Evolutionary conservation across 2,329 filamentous ascomycete genomes (phyloP).

Genomic region (Pestalotiopsis sp.): DNA sequence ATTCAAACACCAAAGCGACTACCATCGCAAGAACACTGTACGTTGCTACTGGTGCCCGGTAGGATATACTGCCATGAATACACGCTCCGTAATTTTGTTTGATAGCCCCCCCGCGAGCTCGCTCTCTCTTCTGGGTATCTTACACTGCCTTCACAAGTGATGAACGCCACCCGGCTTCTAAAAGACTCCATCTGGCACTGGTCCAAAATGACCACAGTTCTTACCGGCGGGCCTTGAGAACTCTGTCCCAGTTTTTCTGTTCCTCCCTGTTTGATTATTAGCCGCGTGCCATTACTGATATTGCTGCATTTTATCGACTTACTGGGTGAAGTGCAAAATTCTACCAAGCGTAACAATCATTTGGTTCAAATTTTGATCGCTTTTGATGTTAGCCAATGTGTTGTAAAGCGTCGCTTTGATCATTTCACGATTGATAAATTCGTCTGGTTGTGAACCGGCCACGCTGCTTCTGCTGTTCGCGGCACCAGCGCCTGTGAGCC

Average conservation of each 20-base stretch:
- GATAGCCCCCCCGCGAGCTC: too few species aligned
- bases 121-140: background rate
- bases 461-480: conserved; percentile 41
- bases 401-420: too few species aligned
- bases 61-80: too few species aligned
- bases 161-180: too few species aligned
- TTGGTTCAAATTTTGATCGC: conserved; percentile 73
- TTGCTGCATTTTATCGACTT: conserved; percentile 31
- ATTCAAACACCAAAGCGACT: too few species aligned
- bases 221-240: conserved; percentile 53
- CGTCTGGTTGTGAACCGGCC: conserved; percentile 46
- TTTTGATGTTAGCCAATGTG: conserved; percentile 58
- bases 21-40: too few species aligned
- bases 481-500: conserved; percentile 30
- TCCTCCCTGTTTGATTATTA: conserved; percentile 47
- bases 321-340: conserved; percentile 76
- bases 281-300: background rate
- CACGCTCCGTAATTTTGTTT: too few species aligned
- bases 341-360: conserved; percentile 76
- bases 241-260: conserved; percentile 83
- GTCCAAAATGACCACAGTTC: conserved; percentile 13
- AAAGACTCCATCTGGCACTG: background rate
- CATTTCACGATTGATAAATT: conserved; percentile 25
- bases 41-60: too few species aligned
- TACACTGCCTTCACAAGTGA: too few species aligned